Percentiles rank a stretch among this genome's conserved stretches.
Evolutionary conservation across 768 basidiomycete genomes (phyloP).

Genomic region (Pleurotus salmoneostramineus): DNA sequence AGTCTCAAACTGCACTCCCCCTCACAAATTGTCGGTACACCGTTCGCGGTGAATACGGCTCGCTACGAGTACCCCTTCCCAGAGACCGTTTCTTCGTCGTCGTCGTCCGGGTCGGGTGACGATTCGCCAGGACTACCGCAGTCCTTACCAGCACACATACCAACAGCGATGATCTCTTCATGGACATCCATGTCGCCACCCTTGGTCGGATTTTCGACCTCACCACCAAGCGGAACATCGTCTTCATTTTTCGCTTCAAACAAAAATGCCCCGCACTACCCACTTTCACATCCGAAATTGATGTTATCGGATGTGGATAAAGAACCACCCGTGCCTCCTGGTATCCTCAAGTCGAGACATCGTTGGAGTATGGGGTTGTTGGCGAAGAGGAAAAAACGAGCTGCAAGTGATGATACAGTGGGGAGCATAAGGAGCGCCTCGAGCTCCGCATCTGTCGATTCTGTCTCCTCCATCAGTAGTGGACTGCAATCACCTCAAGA

Average conservation of each 20-base stretch:
- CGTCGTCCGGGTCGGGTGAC: not conserved
- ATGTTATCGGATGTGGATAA: slow-evolving; percentile 6
- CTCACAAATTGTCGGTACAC: slow-evolving; percentile 27
- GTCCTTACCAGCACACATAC: not conserved
- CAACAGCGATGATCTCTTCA: not conserved
- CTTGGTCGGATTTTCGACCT: not conserved
- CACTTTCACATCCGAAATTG: slow-evolving; percentile 20
- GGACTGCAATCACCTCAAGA: not conserved
- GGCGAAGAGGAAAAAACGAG: not conserved
- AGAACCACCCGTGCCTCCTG: slow-evolving; percentile 23
- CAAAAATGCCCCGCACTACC: slow-evolving; percentile 5
- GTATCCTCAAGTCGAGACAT: slow-evolving; percentile 21
- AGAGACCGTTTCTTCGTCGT: slow-evolving; percentile 6
- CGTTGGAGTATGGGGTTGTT: slow-evolving; percentile 17
- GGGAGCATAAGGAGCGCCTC: not conserved
- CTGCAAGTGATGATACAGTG: not conserved
- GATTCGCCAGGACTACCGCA: not conserved
- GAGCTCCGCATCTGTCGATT: not conserved
- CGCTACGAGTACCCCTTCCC: slow-evolving; percentile 31
- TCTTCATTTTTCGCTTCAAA: not conserved
- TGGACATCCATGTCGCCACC: not conserved
- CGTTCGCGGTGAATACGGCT: slow-evolving; percentile 24
- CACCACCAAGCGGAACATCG: not conserved
- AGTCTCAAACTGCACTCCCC: slow-evolving; percentile 20
- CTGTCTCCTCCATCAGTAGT: not conserved